phyloP scores from a whole-genome alignment of 2,329 filamentous ascomycete genomes.

The Cercospora brassicicola region DNA sequence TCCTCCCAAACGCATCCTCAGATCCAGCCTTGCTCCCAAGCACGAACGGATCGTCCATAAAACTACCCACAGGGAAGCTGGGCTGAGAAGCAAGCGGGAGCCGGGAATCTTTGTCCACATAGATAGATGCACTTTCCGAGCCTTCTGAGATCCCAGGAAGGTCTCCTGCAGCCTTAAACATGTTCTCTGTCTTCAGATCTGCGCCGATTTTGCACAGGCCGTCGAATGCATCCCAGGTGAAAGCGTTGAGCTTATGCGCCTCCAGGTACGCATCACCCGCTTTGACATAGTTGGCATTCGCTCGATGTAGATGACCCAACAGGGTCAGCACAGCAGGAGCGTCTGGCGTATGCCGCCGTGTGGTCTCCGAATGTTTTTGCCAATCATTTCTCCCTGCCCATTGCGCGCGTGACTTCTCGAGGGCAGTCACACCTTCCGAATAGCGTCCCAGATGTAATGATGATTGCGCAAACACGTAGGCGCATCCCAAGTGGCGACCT shows the following conservation, averaged over 20 bases:
- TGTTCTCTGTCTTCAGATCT: conserved; percentile 75
- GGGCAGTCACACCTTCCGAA: conserved; percentile 75
- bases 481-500: conserved; percentile 78
- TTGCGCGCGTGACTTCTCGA: conserved; percentile 76
- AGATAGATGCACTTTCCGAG: conserved; percentile 30
- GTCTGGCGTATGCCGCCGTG: conserved; percentile 75
- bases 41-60: conserved; percentile 48
- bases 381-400: conserved; percentile 76
- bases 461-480: conserved; percentile 87
- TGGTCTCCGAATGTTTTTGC: conserved; percentile 74
- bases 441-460: conserved; percentile 77
- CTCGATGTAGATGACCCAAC: conserved; percentile 82
- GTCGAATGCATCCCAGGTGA: conserved; percentile 97
- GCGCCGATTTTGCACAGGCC: conserved; percentile 81
- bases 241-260: conserved; percentile 83
- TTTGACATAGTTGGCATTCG: conserved; percentile 75
- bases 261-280: conserved; percentile 86
- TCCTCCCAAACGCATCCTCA: conserved; percentile 41
- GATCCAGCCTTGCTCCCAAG: conserved; percentile 24
- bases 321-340: conserved; percentile 79
- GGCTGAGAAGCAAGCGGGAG: conserved; percentile 30
- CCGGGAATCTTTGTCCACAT: conserved; percentile 29
- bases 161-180: conserved; percentile 75
- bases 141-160: conserved; percentile 49
- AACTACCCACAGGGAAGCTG: conserved; percentile 27